phyloP scores from a whole-genome alignment of 106 monocot species.

The Phalaenopsis aphrodite region DNA sequence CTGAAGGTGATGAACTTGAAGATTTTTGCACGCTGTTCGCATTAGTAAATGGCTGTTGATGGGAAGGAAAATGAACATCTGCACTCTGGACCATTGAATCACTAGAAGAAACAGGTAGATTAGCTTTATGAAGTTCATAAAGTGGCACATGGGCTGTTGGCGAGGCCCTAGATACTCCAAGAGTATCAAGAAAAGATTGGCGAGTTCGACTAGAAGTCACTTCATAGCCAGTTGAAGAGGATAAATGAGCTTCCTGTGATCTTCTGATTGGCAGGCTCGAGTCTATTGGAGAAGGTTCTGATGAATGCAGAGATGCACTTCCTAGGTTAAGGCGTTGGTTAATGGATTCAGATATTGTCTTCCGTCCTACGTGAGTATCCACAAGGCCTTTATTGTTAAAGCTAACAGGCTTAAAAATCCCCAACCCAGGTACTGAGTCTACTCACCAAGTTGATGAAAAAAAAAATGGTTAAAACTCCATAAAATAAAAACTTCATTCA shows the following conservation, averaged over 20 bases:
- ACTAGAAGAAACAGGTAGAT: constrained; percentile 17
- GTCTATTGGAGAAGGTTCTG: constrained; percentile 35
- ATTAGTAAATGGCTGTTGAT: constrained; percentile 12
- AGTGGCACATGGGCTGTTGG: constrained; percentile 20
- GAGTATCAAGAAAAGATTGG: constrained; percentile 82
- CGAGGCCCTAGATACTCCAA: constrained; percentile 49
- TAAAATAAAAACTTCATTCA: constrained; percentile 4
- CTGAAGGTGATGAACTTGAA: constrained; percentile 10
- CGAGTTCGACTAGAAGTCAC: constrained; percentile 34
- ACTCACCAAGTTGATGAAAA: constrained; percentile 11
- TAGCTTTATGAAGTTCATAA: not conserved
- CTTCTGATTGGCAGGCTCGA: constrained; percentile 22
- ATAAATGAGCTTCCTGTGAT: constrained; percentile 22
- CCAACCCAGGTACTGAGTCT: constrained; percentile 21
- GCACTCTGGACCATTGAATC: constrained; percentile 18
- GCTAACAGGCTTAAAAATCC: constrained; percentile 13
- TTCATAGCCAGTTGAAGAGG: constrained; percentile 32
- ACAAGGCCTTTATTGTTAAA: constrained; percentile 5
- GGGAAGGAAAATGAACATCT: constrained; percentile 23
- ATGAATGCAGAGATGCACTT: constrained; percentile 18
- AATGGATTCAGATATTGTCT: constrained; percentile 32
- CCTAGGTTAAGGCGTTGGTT: constrained; percentile 37
- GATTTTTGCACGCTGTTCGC: constrained; percentile 9
- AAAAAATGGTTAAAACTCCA: not conserved
- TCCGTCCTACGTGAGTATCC: constrained; percentile 13